Evolutionary conservation across 441 rosid genomes (phyloP).

Genomic region (Pelargonium myrrhifolium): DNA sequence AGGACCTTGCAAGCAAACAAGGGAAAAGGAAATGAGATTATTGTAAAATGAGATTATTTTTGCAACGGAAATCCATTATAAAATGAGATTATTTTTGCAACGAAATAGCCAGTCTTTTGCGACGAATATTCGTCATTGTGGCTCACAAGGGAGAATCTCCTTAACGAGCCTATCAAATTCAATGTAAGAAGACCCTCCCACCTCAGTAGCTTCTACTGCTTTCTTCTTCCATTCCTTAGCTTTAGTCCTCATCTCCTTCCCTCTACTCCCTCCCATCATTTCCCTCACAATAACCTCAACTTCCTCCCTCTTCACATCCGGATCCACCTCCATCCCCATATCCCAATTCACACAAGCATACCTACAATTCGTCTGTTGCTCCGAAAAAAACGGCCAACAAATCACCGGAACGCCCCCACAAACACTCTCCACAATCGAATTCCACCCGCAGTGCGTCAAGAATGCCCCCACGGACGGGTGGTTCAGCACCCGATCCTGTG

Average conservation of each 20-base stretch:
- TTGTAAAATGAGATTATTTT: too few species aligned
- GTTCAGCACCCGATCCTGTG: slow-evolving; percentile 20
- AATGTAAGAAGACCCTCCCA: slow-evolving; percentile 22
- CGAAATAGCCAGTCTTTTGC: too few species aligned
- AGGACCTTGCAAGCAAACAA: too few species aligned
- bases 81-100: too few species aligned
- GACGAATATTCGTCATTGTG: too few species aligned
- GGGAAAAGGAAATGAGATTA: too few species aligned
- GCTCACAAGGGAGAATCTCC: slow-evolving; percentile 15
- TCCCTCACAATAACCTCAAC: slow-evolving; percentile 24
- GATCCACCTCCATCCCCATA: slow-evolving; percentile 25
- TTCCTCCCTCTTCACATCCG: slow-evolving; percentile 20
- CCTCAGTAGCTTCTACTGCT: slow-evolving; percentile 17
- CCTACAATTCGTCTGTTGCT: slow-evolving; percentile 32
- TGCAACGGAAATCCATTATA: too few species aligned
- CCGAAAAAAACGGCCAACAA: slow-evolving; percentile 28
- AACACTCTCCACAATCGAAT: slow-evolving; percentile 17
- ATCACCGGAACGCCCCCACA: slow-evolving; percentile 23
- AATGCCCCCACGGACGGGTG: slow-evolving; percentile 21
- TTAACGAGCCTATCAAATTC: slow-evolving; percentile 18
- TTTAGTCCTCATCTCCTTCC: slow-evolving; percentile 23
- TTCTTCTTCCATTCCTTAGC: slow-evolving; percentile 25
- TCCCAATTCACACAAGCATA: slow-evolving; percentile 25
- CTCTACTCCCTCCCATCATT: slow-evolving; percentile 23
- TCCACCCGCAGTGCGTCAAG: slow-evolving; percentile 29